A percentile compares a stretch with the other conserved stretches of the same genome.
Evolutionary conservation across 495 filamentous ascomycete species (phyloP).

Genomic region (Cetradonia linearis): DNA sequence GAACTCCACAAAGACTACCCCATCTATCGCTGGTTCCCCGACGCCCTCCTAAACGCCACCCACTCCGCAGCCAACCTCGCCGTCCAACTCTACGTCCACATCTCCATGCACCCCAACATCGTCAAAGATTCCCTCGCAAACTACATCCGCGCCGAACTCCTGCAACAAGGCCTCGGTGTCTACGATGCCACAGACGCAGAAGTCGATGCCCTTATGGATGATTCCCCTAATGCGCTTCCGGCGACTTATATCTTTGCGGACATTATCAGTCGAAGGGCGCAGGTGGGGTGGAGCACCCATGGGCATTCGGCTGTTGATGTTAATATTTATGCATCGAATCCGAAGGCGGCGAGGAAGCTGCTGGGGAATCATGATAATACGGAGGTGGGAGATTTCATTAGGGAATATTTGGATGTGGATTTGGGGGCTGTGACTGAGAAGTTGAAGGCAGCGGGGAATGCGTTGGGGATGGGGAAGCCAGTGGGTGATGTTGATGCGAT

Average conservation of each 20-base stretch:
- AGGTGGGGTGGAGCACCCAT: conserved; percentile 87
- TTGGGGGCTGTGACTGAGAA: conserved; percentile 64
- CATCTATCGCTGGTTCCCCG: conserved; percentile 79
- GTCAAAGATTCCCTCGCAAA: conserved; percentile 35
- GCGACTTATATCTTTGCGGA: conserved; percentile 59
- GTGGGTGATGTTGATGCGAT: conserved; percentile 31
- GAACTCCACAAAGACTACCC: conserved; percentile 57
- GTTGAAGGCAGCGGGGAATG: conserved; percentile 46
- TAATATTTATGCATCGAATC: conserved; percentile 69
- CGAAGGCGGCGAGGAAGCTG: conserved; percentile 41
- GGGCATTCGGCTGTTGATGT: conserved; percentile 81
- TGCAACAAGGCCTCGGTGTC: conserved; percentile 63
- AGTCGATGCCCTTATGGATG: conserved; percentile 50
- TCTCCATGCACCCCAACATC: conserved; percentile 29
- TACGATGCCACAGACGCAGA: conserved; percentile 62
- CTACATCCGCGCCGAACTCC: conserved; percentile 51
- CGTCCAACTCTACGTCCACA: conserved; percentile 45
- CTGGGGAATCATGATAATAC: conserved; percentile 91
- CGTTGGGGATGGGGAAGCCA: conserved; percentile 37
- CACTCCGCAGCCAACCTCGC: conserved; percentile 66
- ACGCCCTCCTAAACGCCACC: conserved; percentile 67
- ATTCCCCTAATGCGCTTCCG: conserved; percentile 33
- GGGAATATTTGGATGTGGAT: conserved; percentile 69
- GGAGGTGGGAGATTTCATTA: conserved; percentile 73
- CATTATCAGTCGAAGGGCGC: conserved; percentile 76